These are phyloP conservation scores for Penicillium goetzii DNA, from an alignment of 495 filamentous ascomycete species.

Conservation along the genomic window DNA sequence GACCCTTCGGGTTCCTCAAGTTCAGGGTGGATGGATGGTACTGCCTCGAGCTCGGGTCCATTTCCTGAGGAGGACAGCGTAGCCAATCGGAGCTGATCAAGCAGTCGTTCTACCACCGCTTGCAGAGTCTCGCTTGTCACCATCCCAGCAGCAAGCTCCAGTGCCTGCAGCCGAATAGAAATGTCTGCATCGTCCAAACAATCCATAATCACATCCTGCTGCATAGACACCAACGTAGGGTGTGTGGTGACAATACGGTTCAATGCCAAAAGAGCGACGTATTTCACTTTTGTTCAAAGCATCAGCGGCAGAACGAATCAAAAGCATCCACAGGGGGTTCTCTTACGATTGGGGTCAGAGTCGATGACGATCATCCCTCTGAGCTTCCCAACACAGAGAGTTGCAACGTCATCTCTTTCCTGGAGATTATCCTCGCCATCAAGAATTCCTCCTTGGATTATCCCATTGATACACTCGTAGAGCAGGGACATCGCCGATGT, in stretches of 20 bases:
- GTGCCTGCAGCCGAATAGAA: slow-evolving; percentile 90
- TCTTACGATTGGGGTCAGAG: slow-evolving; percentile 86
- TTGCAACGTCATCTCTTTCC: slow-evolving; percentile 90
- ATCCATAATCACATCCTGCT: slow-evolving; percentile 93
- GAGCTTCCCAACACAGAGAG: slow-evolving; percentile 88
- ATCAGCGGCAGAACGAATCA: slow-evolving; percentile 4
- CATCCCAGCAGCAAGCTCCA: slow-evolving; percentile 91
- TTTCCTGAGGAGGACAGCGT: slow-evolving; percentile 41
- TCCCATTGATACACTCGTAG: slow-evolving; percentile 98
- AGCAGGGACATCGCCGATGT: slow-evolving; percentile 95
- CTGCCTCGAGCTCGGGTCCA: slow-evolving; percentile 8
- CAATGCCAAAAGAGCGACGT: slow-evolving; percentile 93
- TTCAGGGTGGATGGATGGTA: slow-evolving; percentile 1
- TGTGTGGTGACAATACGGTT: slow-evolving; percentile 91
- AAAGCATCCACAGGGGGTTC: slow-evolving; percentile 29
- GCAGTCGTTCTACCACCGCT: slow-evolving; percentile 80
- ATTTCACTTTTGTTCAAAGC: slow-evolving; percentile 69
- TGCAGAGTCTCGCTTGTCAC: slow-evolving; percentile 81
- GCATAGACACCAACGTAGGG: slow-evolving; percentile 80
- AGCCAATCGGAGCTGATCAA: slow-evolving; percentile 72
- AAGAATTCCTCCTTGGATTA: slow-evolving; percentile 93
- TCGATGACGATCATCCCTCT: slow-evolving; percentile 91
- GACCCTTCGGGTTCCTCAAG: slow-evolving; percentile 4
- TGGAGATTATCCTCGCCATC: slow-evolving; percentile 73
- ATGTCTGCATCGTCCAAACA: slow-evolving; percentile 96